Evolutionary conservation across 1,139 yeast genomes (phyloP), one percentile per base, ranked within the genome.

Genomic region (Geotrichum restrictum): DNA sequence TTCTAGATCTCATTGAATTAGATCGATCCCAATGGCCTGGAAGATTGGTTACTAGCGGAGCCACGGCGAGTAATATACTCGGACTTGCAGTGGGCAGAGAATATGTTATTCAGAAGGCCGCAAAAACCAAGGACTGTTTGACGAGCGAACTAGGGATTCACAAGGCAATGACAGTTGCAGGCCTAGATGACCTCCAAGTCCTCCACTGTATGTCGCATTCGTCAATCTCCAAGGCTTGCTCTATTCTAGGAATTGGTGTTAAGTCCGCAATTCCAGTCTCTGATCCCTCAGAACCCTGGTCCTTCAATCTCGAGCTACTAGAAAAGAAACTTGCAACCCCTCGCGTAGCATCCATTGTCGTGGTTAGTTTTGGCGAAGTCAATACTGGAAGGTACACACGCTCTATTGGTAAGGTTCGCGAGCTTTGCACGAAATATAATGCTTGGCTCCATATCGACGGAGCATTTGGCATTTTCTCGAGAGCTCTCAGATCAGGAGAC

Each of bases 371-470:
- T 46, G 67, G 66, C 16, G 67, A 63, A 38, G 67, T 63, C 22
- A 63, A 63, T 36, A 63, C 64, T 3, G 67, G 67, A 6, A 56
- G 57, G 33, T 63, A 56, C 52, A 62, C 66, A 3, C 43, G 52
- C 5, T 34, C 55, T 33, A 38, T 63, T 14, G 32, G 48, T 8
- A 22, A 48, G 29, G 52, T 63, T 19, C 55, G 64, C 27, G 43
- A 45, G 29, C 56, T 63, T n/a, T 63, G 67, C 45, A 63, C 60
- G 49, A 55, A 54, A 47, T 57, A 62, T 46, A 50, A 54, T n/a
- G 65, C 67, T 8, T 63, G 67, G 67, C 52, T 63, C 34, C 67
- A 63, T 50, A 51, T 63, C 32, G 67, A 63, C 51, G 67, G 65
- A 8, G 67, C 67, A 2, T 63, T 63, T 52, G 65, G 65, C 16